Evolutionary conservation across 805 yeast species (phyloP).

Genomic region (Debaryomyces maramus): DNA sequence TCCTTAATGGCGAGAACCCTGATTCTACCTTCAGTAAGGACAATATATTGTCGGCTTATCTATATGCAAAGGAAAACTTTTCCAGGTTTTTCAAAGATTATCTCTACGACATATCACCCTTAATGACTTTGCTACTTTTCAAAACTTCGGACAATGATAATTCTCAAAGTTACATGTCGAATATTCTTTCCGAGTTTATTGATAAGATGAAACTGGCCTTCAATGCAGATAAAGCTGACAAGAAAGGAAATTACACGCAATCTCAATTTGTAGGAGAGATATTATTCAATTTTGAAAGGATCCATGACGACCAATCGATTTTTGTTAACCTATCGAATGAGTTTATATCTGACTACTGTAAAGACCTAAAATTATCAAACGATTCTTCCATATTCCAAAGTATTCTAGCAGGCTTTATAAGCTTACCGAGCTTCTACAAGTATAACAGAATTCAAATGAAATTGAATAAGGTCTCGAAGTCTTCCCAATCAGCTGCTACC

Average conservation of each 20-base stretch:
- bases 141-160: slow-evolving; percentile 12
- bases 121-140: slow-evolving; percentile 32
- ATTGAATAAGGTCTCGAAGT: slow-evolving; percentile 17
- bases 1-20: slow-evolving; percentile 21
- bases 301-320: slow-evolving; percentile 28
- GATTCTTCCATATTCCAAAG: slow-evolving; percentile 44
- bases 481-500: background rate
- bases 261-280: slow-evolving; percentile 32
- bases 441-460: slow-evolving; percentile 37
- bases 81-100: slow-evolving; percentile 31
- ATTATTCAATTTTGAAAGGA: slow-evolving; percentile 27
- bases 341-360: slow-evolving; percentile 40
- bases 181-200: slow-evolving; percentile 21
- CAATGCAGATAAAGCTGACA: slow-evolving; percentile 15
- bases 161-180: slow-evolving; percentile 17
- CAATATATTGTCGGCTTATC: slow-evolving; percentile 31
- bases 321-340: slow-evolving; percentile 39
- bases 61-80: slow-evolving; percentile 40
- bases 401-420: slow-evolving; percentile 39
- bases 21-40: slow-evolving; percentile 16
- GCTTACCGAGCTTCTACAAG: slow-evolving; percentile 44
- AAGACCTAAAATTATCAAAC: slow-evolving; percentile 35
- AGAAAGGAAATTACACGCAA: slow-evolving; percentile 16
- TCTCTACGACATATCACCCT: slow-evolving; percentile 33
- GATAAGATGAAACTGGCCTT: slow-evolving; percentile 25